Base-by-base conservation (phyloP, 768 basidiomycete species). In the Tubosaeta sp. region DNA sequence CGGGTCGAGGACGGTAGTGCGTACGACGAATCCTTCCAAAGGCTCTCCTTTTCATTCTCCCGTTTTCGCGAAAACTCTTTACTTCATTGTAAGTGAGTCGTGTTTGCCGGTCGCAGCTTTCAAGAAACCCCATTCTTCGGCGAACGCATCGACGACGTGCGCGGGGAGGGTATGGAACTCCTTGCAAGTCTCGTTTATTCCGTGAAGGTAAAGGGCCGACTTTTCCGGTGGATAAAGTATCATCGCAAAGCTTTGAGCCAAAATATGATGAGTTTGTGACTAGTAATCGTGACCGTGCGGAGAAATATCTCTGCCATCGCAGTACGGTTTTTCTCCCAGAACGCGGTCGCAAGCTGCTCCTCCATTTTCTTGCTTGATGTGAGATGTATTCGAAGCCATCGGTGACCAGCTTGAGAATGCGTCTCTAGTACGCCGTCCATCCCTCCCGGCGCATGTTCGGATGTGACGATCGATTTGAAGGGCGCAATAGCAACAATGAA, bases 21-120 rank as follows among this genome's bases (percentile, higher is more conserved):
- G 84, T 10, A 97, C 91, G 61, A 98, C 94, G 64, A 97, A 97
- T 3, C 94, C 95, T 63, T 97, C 94, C 30, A 97, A 81, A 0
- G 86, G 73, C 56, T 93, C 86, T 21, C 87, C 91, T 18, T 84
- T 77, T 89, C 93, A 96, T 56, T 76, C 75, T 0, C 92, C 93
- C 0, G 75, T 76, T 59, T 79, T 71, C 8, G 78, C 81, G 43
- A 91, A 95, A 97, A 1, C 71, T 60, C 45, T 76, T 76, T 32
- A 96, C 91, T 43, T 86, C 83, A n/a, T n/a, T 0, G 73, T 59
- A 36, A 96, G 74, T 3, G 81, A 78, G 31, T 80, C 58, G 19
- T 92, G 54, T 29, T 27, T 41, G 14, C 77, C 69, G 29, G 81
- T 84, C 1, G 69, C 64, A 0, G 96, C 97, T 46, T 77, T 75